Base-by-base conservation (phyloP, 306 rosid species). In the Gynostemma pentaphyllum region DNA sequence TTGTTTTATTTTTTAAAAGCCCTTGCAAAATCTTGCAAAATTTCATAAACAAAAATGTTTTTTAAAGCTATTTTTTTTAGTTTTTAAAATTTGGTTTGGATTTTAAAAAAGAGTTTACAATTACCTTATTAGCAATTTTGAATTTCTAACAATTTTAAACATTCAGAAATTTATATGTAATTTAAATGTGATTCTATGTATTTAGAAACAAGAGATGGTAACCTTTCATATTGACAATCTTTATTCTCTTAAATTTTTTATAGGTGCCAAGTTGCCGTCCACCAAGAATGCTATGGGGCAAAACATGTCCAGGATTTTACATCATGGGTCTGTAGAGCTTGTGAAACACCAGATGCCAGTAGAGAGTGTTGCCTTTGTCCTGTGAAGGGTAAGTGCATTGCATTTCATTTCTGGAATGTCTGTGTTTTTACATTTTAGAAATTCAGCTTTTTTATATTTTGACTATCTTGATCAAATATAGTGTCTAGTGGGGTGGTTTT, bases 291-390 rank as follows among this genome's bases (percentile, higher is more conserved):
- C 84, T 92, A 88, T 71, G 99, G 99, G 52, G 87, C 81, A 76
- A 88, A 82, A 69, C 64, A 80, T 78, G 79, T 77, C 32, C 87
- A 84, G 66, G 95, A 92, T 83, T 88, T 92, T 78, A 82, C 96
- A 55, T 88, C 99, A 40, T 92, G 99, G 99, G 99, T 92, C 78
- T 92, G 99, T 67, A 86, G 96, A 75, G 94, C 82, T 55, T 92
- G 99, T 18, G 99, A 88, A 78, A 81, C 90, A 68, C 96, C 96
- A 68, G 85, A 84, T 67, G 76, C 85, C 57, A 86, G 68, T 67
- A 86, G 94, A 72, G 96, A 92, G 63, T 92, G 99, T 72, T 92
- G 99, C 76, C 95, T 92, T n/a, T 92, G 99, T 80, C 99, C 99
- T 42, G 90, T 92, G 53, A 85, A 88, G 82, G 99, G 99, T 77